Conservation (phyloP, 768 basidiomycete genomes). For the Suillus decipiens region DNA sequence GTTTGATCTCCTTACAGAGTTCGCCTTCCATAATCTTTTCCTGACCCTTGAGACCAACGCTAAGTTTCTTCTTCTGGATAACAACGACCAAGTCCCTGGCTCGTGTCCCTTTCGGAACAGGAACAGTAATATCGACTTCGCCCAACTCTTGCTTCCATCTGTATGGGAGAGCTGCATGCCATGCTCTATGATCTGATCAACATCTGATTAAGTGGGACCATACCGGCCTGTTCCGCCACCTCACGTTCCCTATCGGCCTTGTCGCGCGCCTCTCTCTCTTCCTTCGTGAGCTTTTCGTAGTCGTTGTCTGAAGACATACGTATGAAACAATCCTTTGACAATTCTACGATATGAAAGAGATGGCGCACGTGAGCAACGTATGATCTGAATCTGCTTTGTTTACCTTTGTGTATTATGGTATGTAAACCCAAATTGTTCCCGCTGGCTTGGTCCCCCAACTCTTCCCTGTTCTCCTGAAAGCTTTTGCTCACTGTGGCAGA, state of each 20-base stretch:
- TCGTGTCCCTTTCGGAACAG: slow-evolving; percentile 86
- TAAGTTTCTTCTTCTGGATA: slow-evolving; percentile 82
- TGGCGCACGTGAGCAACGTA: slow-evolving; percentile 29
- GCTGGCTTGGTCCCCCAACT: slow-evolving; percentile 10
- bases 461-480: slow-evolving; percentile 16
- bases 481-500: slow-evolving; percentile 11
- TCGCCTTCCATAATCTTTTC: slow-evolving; percentile 89
- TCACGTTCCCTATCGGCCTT: slow-evolving; percentile 69
- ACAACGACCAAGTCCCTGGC: slow-evolving; percentile 71
- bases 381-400: slow-evolving; percentile 23
- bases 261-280: slow-evolving; percentile 76
- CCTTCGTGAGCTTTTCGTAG: slow-evolving; percentile 75
- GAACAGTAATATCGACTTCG: slow-evolving; percentile 81
- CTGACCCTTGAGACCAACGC: slow-evolving; percentile 81
- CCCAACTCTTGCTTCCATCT: slow-evolving; percentile 88
- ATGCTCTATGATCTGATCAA: slow-evolving; percentile 21
- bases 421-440: slow-evolving; percentile 23
- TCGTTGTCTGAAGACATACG: slow-evolving; percentile 45
- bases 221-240: slow-evolving; percentile 82
- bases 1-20: slow-evolving; percentile 89
- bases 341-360: slow-evolving; percentile 17
- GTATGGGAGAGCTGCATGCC: slow-evolving; percentile 76
- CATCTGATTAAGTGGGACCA: slow-evolving; percentile 29
- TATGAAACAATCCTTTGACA: slow-evolving; percentile 17
- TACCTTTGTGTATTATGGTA: slow-evolving; percentile 33